Evolutionary conservation across 345 rosid genomes (phyloP), one percentile per base, ranked within the genome.

Genomic region (Gossypium thurberi): DNA sequence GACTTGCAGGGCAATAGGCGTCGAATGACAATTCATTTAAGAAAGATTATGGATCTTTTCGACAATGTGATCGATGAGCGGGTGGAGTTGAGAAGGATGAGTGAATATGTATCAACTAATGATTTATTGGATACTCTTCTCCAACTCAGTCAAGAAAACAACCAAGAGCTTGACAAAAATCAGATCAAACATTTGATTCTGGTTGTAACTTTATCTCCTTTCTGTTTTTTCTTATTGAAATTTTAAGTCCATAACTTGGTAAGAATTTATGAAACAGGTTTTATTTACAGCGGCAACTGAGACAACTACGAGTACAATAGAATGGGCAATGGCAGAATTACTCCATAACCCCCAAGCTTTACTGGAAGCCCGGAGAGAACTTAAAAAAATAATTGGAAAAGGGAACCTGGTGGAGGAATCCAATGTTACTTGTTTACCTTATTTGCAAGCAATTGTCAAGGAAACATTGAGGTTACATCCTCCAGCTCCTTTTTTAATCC

Each of bases 301-400:
- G 66, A 33, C 66, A 62, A 62, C 66, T 33, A 0, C 46, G 1
- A 62, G 21, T 62, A 33, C 66, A 2, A 8, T 62, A 0, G 42
- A 60, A 60, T 28, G 65, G 65, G 43, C 11, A 60, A 60, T 60
- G 65, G 43, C 65, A 42, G 65, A 60, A 60, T 11, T 60, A 60
- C 18, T 28, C 15, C 65, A 2, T 3, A 26, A 14, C 17, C 65
- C 64, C 14, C 14, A 60, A 60, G 65, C 43, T 60, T 60, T 60
- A 26, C 43, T 0, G 7, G 65, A 60, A 26, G 18, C 10, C 10
- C 65, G 2, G 7, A 14, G 65, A 14, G 65, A 60, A 60, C 17
- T 60, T 33, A 4, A 1, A 60, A 28, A 9, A 40, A 60, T 33
- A 60, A 14, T 26, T 28, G 65, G 65, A 10, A 2, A 26, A 60